These are phyloP conservation scores for Eleusine coracana DNA, from an alignment of 176 grass and related monocot species.

Conservation along the genomic window DNA sequence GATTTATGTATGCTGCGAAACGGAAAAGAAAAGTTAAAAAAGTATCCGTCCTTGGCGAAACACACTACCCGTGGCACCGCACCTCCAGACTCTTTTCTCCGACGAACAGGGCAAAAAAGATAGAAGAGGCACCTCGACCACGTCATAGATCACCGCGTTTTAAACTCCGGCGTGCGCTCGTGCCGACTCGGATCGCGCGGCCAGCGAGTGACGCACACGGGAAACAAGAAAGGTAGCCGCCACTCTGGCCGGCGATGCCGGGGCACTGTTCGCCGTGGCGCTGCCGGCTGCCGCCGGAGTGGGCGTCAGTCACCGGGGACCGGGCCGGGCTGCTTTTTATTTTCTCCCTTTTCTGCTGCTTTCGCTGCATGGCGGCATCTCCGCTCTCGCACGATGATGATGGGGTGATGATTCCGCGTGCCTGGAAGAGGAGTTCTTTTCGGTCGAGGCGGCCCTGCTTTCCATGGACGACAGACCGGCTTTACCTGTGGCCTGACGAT, in stretches of 20 bases:
- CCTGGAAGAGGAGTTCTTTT: neutral
- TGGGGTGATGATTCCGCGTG: constrained; percentile 8
- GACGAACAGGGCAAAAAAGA: neutral
- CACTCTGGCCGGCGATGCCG: neutral
- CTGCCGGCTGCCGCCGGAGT: neutral
- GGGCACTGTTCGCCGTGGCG: neutral
- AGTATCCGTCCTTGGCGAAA: too few relatives aligned
- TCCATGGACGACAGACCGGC: neutral
- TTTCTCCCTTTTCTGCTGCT: neutral
- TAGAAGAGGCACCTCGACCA: neutral
- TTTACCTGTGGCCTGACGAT: neutral
- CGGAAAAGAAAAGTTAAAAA: too few relatives aligned
- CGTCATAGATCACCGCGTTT: neutral
- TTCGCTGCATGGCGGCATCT: neutral
- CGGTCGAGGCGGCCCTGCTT: neutral
- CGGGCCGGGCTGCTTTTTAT: neutral
- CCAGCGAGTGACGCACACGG: neutral
- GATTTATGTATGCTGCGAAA: too few relatives aligned
- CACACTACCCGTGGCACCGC: too few relatives aligned
- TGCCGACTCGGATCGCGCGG: neutral
- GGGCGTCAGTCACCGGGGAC: neutral
- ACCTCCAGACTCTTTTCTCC: too few relatives aligned
- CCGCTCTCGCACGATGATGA: neutral
- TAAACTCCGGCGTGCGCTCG: neutral
- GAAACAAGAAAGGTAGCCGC: neutral